These are phyloP conservation scores for Seiridium cupressi DNA, from an alignment of 2,329 filamentous ascomycete genomes.

Conservation along the genomic window DNA sequence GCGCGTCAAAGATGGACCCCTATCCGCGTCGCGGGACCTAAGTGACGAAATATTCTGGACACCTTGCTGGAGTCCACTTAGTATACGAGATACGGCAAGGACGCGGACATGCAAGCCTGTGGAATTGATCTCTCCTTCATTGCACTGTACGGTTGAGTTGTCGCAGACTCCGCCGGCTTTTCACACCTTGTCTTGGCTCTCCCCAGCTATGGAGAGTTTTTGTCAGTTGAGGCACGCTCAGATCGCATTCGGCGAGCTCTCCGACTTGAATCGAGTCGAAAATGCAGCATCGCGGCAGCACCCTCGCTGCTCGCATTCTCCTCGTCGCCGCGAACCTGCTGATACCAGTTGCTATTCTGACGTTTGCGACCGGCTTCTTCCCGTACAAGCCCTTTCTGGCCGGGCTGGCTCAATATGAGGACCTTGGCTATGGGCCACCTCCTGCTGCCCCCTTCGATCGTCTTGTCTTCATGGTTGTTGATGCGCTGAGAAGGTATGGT, in stretches of 20 bases:
- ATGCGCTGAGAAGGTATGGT: slow-evolving; percentile 80
- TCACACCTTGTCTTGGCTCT: no score
- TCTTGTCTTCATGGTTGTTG: slow-evolving; percentile 95
- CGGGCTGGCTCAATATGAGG: slow-evolving; percentile 71
- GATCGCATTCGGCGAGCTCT: neutral
- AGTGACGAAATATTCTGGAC: slow-evolving; percentile 1
- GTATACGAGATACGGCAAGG: neutral
- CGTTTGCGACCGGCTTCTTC: slow-evolving; percentile 92
- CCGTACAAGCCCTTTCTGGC: slow-evolving; percentile 94
- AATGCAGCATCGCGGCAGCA: slow-evolving; percentile 19
- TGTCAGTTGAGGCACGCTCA: neutral
- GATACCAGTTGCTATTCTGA: slow-evolving; percentile 69
- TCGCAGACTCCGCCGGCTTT: no score
- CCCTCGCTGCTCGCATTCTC: slow-evolving; percentile 32
- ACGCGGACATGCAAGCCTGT: no score
- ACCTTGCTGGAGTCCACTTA: neutral
- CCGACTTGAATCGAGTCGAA: neutral
- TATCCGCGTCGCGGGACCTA: neutral
- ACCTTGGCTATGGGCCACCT: slow-evolving; percentile 50
- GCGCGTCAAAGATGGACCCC: no score
- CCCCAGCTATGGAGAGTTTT: neutral
- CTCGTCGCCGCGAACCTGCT: slow-evolving; percentile 72
- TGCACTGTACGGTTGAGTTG: no score
- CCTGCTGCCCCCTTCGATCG: slow-evolving; percentile 78
- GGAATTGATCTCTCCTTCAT: no score